Conservation (phyloP, 2,329 filamentous ascomycete genomes). For the Lasiodiplodia sp. region DNA sequence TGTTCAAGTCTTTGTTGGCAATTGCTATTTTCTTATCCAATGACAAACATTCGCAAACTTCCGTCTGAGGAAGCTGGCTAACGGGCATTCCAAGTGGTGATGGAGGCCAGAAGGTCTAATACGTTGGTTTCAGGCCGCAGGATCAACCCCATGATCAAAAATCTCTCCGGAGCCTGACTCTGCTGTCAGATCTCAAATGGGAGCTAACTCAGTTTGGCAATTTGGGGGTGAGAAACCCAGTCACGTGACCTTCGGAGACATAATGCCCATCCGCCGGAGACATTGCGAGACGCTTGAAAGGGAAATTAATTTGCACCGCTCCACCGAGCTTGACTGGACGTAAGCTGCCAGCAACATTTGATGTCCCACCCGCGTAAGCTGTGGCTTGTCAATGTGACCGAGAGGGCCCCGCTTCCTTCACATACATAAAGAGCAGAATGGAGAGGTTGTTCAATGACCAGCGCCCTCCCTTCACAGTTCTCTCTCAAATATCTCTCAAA, state of each 20-base stretch:
- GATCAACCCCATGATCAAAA: neutral
- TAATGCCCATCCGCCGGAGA: slow-evolving; percentile 8
- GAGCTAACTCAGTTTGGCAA: neutral
- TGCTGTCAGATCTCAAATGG: neutral
- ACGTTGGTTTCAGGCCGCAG: no score
- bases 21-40: no score
- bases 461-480: neutral
- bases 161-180: neutral
- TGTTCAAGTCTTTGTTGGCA: no score
- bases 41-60: no score
- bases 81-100: neutral
- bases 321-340: neutral
- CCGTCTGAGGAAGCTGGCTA: neutral
- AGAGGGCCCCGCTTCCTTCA: neutral
- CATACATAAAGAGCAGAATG: slow-evolving; percentile 7
- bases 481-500: neutral
- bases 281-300: neutral
- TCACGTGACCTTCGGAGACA: slow-evolving; percentile 20
- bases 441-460: neutral
- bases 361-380: neutral
- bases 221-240: neutral
- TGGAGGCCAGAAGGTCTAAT: neutral
- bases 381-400: slow-evolving; percentile 3
- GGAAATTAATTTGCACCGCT: neutral
- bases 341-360: neutral